Percentiles rank a stretch among this genome's conserved stretches.
These are phyloP conservation scores for Trichoderma arundinaceum DNA, from an alignment of 2,329 filamentous ascomycete genomes.

Conservation along the genomic window DNA sequence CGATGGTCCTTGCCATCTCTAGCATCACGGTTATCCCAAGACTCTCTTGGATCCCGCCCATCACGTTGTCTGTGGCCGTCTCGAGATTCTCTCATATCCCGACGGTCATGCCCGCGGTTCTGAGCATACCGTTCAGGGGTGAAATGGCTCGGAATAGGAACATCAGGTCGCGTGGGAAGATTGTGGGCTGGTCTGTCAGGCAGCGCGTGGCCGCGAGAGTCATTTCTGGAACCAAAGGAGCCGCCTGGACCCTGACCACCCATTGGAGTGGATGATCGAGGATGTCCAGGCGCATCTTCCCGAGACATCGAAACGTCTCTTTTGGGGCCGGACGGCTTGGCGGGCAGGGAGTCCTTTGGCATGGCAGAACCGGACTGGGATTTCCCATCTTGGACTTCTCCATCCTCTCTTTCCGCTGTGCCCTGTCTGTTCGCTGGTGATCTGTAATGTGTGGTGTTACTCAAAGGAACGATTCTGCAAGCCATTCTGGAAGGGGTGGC, in stretches of 20 bases:
- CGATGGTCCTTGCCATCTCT: constrained; percentile 47
- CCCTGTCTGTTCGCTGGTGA: constrained; percentile 32
- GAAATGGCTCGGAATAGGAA: constrained; percentile 58
- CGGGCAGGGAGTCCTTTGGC: constrained; percentile 45
- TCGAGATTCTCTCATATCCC: constrained; percentile 46
- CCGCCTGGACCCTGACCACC: constrained; percentile 32
- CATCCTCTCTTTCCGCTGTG: constrained; percentile 67
- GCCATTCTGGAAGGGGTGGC: constrained; percentile 30
- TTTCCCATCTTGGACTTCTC: constrained; percentile 69
- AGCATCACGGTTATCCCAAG: constrained; percentile 40
- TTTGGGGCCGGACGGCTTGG: constrained; percentile 40
- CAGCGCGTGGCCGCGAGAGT: constrained; percentile 45
- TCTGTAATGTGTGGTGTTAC: constrained; percentile 33
- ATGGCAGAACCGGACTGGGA: constrained; percentile 31
- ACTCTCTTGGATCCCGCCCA: constrained; percentile 39
- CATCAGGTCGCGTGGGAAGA: constrained; percentile 64
- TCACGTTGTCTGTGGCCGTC: constrained; percentile 41
- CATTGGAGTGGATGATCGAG: constrained; percentile 41
- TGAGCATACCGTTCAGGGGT: constrained; percentile 54
- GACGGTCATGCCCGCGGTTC: constrained; percentile 48
- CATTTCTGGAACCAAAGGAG: constrained; percentile 38
- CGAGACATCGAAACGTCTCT: constrained; percentile 41
- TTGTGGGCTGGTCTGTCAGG: constrained; percentile 47
- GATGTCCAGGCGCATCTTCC: constrained; percentile 32
- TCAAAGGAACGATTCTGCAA: constrained; percentile 28